A percentile compares a stretch with the other conserved stretches of the same genome.
Evolutionary conservation across 495 filamentous ascomycete genomes (phyloP).

Genomic region (Baudoinia panamericana): DNA sequence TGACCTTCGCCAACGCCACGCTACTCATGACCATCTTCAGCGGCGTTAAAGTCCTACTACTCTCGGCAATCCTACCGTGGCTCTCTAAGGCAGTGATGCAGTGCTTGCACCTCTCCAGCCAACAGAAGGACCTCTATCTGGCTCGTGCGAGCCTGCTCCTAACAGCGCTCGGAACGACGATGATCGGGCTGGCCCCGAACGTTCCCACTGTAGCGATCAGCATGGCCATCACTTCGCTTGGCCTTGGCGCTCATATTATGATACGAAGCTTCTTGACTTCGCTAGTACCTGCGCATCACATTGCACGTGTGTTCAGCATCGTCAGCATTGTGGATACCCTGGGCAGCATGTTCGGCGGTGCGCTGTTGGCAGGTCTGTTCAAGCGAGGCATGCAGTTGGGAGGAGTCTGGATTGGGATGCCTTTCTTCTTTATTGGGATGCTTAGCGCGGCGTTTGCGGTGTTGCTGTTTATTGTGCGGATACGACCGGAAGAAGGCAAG

Average conservation of each 20-base stretch:
- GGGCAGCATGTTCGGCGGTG: conserved; percentile 41
- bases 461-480: conserved; percentile 4
- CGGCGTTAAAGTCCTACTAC: conserved; percentile 38
- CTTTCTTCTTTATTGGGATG: conserved; percentile 8
- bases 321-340: conserved; percentile 44
- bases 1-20: conserved; percentile 42
- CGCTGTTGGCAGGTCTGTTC: conserved; percentile 42
- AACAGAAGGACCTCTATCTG: conserved; percentile 41
- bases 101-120: conserved; percentile 28
- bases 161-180: conserved; percentile 42
- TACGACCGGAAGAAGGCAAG: conserved; percentile 9
- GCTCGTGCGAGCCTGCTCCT: conserved; percentile 38
- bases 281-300: conserved; percentile 40
- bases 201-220: conserved; percentile 11
- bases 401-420: conserved; percentile 35
- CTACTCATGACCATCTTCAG: conserved; percentile 41
- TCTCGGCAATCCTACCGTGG: conserved; percentile 37
- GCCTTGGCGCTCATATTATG: conserved; percentile 6
- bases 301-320: conserved; percentile 43
- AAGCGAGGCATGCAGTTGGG: conserved; percentile 37
- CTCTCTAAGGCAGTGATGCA: conserved; percentile 30
- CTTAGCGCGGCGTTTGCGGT: conserved; percentile 1
- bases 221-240: conserved; percentile 14
- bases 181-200: conserved; percentile 21
- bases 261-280: conserved; percentile 40